Base-by-base conservation (phyloP, 2,329 filamentous ascomycete genomes). In the Plectosphaerella cucumerina region DNA sequence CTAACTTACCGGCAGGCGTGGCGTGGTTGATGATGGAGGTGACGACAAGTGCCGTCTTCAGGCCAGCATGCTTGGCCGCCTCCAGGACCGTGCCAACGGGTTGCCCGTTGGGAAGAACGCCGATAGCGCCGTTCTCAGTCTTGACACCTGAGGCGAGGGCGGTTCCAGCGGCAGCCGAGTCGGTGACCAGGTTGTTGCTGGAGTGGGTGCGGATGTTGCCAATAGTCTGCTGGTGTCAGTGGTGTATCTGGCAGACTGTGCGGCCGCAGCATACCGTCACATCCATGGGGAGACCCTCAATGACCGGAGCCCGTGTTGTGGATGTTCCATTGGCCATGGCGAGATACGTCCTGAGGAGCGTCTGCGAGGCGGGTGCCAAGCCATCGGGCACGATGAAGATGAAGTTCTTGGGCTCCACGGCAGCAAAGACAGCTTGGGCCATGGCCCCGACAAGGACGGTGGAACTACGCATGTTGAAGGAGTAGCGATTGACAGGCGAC, bases 81-180 rank as follows among this genome's bases (percentile, higher is more conserved):
- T 70, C 69, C 21, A 70, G 58, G 18, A 71, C 63, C n/a, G 63
- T 65, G 23, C 65, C 68, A 14, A 66, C 63, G 18, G 66, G 65
- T 10, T 59, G 57, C 3, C 60, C 60, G 41, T 65, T 59, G 15
- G 62, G 59, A 47, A 62, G 53, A 3, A 70, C 60, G 14, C 58
- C 67, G 44, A 71, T 60, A n/a, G 63, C 63, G 23, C 65, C 60
- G 43, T 70, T 70, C 49, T 64, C 62, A 11, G 67, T 65, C 53
- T 70, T 70, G 53, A 64, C 57, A 11, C 69, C 68, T n/a, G 63
- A 63, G 6, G 63, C 66, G 49, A 70, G 65, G 5, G 68, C 67
- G 20, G 68, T 70, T 5, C 65, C 68, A 42, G 65, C 62, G 20
- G 67, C 67, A 10, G 65, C 65, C 18, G 68, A 70, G 49, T 70